Evolutionary conservation across 2,329 filamentous ascomycete genomes (phyloP).

Genomic region (Emericellopsis atlantica): DNA sequence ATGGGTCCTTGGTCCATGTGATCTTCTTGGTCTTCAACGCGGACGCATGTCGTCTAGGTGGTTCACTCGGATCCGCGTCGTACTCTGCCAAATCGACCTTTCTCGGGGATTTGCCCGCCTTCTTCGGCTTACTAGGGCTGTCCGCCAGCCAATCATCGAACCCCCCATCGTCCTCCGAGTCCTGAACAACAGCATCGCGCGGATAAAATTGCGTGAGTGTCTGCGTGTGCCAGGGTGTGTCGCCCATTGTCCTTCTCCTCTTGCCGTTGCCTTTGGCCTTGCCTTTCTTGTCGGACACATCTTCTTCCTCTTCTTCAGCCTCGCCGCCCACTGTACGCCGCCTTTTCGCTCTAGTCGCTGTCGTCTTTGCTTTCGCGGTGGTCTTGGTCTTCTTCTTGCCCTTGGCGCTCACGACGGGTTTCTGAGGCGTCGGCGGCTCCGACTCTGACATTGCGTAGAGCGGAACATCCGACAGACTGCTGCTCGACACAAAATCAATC

Average conservation of each 20-base stretch:
- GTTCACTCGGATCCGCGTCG: too few relatives aligned
- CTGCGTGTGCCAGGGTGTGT: constrained; percentile 22
- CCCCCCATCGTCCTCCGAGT: constrained; percentile 24
- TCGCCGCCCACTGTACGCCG: constrained; percentile 7
- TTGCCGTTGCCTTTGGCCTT: background rate
- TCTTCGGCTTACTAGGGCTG: constrained; percentile 12
- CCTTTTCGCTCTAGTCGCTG: constrained; percentile 12
- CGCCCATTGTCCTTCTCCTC: constrained; percentile 18
- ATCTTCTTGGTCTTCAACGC: background rate
- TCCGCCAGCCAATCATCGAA: constrained; percentile 20
- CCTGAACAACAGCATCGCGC: constrained; percentile 15
- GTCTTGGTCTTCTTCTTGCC: constrained; percentile 6
- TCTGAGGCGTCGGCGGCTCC: constrained; percentile 11
- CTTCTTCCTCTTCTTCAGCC: background rate
- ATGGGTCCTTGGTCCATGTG: background rate
- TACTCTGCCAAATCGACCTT: background rate
- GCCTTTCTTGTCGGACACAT: background rate
- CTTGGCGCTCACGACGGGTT: constrained; percentile 1
- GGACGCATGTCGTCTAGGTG: background rate
- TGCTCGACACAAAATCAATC: constrained; percentile 22
- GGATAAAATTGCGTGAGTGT: constrained; percentile 26
- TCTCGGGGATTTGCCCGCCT: background rate
- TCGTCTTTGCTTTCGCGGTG: background rate
- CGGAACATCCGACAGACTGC: too few relatives aligned
- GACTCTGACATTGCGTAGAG: constrained; percentile 11